These are phyloP conservation scores for Nemania sp. DNA, from an alignment of 2,329 filamentous ascomycete species.

Conservation along the genomic window DNA sequence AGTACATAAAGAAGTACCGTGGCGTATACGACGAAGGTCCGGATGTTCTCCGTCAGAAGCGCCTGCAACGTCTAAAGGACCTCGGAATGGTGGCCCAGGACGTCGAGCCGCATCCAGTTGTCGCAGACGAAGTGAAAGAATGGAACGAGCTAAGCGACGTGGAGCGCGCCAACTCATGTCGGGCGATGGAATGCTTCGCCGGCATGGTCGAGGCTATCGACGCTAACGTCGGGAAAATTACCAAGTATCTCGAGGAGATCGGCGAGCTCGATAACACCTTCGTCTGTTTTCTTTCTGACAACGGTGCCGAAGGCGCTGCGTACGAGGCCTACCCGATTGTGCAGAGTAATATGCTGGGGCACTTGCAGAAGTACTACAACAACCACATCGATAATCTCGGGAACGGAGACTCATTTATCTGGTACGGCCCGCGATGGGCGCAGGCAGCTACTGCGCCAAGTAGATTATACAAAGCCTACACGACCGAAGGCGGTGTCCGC, in stretches of 20 bases:
- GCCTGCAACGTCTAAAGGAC: conserved; percentile 58
- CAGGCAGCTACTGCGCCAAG: conserved; percentile 44
- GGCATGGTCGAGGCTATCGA: conserved; percentile 68
- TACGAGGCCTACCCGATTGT: conserved; percentile 63
- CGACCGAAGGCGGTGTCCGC: conserved; percentile 54
- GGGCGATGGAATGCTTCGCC: conserved; percentile 64
- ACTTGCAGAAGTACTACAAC: conserved; percentile 60
- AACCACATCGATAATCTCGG: conserved; percentile 62
- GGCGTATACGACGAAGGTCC: conserved; percentile 65
- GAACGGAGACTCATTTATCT: conserved; percentile 59
- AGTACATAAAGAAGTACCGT: conserved; percentile 59
- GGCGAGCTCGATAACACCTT: conserved; percentile 67
- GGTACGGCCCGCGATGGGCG: conserved; percentile 62
- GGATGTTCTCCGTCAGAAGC: conserved; percentile 55
- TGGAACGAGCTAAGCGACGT: conserved; percentile 53
- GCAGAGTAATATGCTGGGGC: conserved; percentile 53
- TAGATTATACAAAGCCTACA: conserved; percentile 47
- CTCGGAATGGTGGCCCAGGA: conserved; percentile 57
- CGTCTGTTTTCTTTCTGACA: conserved; percentile 65
- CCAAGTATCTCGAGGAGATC: conserved; percentile 57
- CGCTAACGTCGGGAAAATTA: conserved; percentile 60
- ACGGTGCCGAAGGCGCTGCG: conserved; percentile 62
- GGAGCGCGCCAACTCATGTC: conserved; percentile 51
- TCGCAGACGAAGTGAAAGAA: conserved; percentile 51
- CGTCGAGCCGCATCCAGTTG: conserved; percentile 54